These are phyloP conservation scores for Torulaspora indica DNA, from an alignment of 805 yeast genomes.

Conservation along the genomic window DNA sequence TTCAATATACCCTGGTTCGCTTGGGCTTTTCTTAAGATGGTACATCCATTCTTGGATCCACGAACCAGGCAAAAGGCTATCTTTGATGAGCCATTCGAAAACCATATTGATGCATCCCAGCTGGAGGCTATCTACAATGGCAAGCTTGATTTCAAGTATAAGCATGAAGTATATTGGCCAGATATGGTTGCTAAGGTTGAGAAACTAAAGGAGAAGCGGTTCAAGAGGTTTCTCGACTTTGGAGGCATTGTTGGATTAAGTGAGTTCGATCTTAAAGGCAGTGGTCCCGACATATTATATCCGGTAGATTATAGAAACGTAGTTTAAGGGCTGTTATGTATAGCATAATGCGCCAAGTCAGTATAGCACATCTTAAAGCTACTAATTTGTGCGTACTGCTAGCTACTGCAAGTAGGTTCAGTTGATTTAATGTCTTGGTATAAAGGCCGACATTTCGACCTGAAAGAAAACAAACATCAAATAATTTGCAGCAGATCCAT, in stretches of 20 bases:
- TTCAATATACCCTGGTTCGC: constrained; percentile 56
- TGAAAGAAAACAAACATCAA: background rate
- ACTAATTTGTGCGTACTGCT: no score
- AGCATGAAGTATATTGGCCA: constrained; percentile 52
- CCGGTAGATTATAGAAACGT: constrained; percentile 22
- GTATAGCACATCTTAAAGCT: background rate
- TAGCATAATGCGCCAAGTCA: background rate
- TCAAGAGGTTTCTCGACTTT: constrained; percentile 37
- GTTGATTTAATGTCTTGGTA: background rate
- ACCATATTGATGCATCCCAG: constrained; percentile 50
- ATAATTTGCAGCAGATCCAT: no score
- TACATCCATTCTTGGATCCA: constrained; percentile 57
- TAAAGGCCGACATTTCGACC: background rate
- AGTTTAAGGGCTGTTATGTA: background rate
- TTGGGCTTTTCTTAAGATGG: constrained; percentile 51
- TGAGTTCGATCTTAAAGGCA: constrained; percentile 48
- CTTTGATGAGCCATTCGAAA: constrained; percentile 54
- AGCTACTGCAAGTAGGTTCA: no score
- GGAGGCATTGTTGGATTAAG: constrained; percentile 51
- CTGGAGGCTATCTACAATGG: constrained; percentile 47
- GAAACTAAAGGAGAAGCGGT: constrained; percentile 38
- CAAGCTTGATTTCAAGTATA: constrained; percentile 45
- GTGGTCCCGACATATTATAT: constrained; percentile 22
- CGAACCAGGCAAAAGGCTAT: constrained; percentile 53
- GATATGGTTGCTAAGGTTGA: constrained; percentile 44